Evolutionary conservation across 805 yeast species (phyloP), one percentile per base, ranked within the genome.

Genomic region (Metschnikowia matae): DNA sequence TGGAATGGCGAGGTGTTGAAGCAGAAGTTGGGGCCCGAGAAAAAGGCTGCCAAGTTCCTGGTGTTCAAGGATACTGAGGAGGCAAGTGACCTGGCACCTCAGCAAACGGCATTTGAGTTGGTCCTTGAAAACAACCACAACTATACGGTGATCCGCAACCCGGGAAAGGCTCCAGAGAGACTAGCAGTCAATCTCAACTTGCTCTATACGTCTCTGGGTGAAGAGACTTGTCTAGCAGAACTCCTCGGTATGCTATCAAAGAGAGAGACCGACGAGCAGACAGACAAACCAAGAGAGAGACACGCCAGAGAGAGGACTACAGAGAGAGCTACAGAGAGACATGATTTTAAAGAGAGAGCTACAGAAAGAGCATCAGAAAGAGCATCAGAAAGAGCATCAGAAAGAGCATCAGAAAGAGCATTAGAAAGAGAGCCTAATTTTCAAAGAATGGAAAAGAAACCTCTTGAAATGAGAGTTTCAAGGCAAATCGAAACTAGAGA

Each of bases 201-300:
- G 36, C 60, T 86, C 33, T 78, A 83, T 54, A 77, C 80, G 0
- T 50, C 60, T 5, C 54, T 54, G 5, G 60, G 56, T 6, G 81
- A 78, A 40, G 94, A 86, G 54, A 77, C 68, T 46, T 82, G 86
- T 52, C 61, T 85, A 3, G 80, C 77, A 40, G 96, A 91, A 60
- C 64, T 89, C 2, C 65, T 87, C 42, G 85, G 46, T n/a, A 15
- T 26, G 7, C 20, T 40, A 10, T 14, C 43, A 23, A 31, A 26
- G 11, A 18, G 36, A 5, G 44, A n/a, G 36, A 26, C 29, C 4
- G 29, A 26, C 11, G 29, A 26, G 29, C 4, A 26, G 29, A 26
- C 13, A 26, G 29, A 26, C 11, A 26, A 8, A 26, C 2, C 29
- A 26, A 26, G 11, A 26, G 29, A 26, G 29, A 10, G 29, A 8